Conservation (phyloP, 306 rosid genomes). For the Cucurbita argyrosperma region DNA sequence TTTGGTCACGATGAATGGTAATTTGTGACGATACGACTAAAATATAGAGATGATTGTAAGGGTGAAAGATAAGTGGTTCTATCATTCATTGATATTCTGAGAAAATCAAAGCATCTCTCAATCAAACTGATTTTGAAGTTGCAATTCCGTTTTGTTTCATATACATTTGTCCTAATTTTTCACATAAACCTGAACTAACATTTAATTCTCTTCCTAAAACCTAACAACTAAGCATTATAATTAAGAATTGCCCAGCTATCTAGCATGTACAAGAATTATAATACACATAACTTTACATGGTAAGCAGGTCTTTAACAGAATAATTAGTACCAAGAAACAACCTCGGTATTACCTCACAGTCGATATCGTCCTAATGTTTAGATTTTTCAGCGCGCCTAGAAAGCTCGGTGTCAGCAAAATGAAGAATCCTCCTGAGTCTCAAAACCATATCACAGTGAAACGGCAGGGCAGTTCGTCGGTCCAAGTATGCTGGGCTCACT, state of each 20-base stretch:
- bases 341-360: conserved; percentile 3
- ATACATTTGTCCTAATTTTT: conserved; percentile 6
- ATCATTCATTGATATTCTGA: background rate
- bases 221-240: conserved; percentile 4
- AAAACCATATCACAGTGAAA: conserved; percentile 97
- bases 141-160: background rate
- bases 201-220: background rate
- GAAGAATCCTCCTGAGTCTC: conserved; percentile 84
- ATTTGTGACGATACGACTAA: too few relatives aligned
- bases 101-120: conserved; percentile 4
- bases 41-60: too few relatives aligned
- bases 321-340: conserved; percentile 2
- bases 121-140: background rate
- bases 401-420: conserved; percentile 90
- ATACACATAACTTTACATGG: conserved; percentile 8
- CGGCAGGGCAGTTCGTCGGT: conserved; percentile 78
- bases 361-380: conserved; percentile 13
- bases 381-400: conserved; percentile 56
- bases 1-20: background rate
- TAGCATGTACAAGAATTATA: conserved; percentile 6
- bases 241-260: conserved; percentile 1
- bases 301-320: background rate
- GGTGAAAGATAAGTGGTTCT: background rate
- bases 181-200: conserved; percentile 1
- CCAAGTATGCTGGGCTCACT: conserved; percentile 78